Conservation (phyloP, 257 asterid species). For the Schizonepeta tenuifolia region DNA sequence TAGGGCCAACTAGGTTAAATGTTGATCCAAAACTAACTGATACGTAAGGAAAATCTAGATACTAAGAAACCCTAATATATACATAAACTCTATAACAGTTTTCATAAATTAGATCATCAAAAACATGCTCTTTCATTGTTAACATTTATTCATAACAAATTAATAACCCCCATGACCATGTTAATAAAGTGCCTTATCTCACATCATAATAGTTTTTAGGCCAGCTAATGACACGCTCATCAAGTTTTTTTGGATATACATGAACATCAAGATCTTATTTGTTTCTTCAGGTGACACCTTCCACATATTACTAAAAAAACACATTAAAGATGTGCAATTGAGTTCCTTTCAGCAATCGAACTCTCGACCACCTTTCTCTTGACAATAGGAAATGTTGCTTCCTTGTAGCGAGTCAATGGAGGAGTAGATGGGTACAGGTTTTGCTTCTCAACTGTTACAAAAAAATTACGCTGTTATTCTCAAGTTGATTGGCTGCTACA, state of each 20-base stretch:
- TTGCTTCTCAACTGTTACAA: constrained; percentile 71
- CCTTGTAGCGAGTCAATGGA: constrained; percentile 92
- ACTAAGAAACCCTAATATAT: too few relatives aligned
- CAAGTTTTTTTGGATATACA: constrained; percentile 22
- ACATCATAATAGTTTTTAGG: background rate
- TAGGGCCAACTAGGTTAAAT: too few relatives aligned
- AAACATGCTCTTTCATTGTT: background rate
- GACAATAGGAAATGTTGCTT: constrained; percentile 76
- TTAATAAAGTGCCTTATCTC: background rate
- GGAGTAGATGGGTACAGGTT: constrained; percentile 81
- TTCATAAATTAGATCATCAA: too few relatives aligned
- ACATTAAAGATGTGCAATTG: constrained; percentile 10
- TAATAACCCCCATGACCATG: background rate
- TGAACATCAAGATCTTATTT: constrained; percentile 17
- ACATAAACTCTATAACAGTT: too few relatives aligned
- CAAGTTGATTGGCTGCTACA: constrained; percentile 22
- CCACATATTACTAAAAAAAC: constrained; percentile 9
- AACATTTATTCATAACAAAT: constrained; percentile 4
- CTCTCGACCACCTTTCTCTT: constrained; percentile 73
- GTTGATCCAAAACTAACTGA: too few relatives aligned
- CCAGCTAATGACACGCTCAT: background rate
- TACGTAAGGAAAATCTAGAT: too few relatives aligned
- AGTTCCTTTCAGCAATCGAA: constrained; percentile 44
- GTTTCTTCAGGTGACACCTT: constrained; percentile 15
- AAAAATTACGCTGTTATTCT: constrained; percentile 33